These are phyloP conservation scores for Podospora sp. DNA, from an alignment of 495 filamentous ascomycete genomes.

Conservation along the genomic window DNA sequence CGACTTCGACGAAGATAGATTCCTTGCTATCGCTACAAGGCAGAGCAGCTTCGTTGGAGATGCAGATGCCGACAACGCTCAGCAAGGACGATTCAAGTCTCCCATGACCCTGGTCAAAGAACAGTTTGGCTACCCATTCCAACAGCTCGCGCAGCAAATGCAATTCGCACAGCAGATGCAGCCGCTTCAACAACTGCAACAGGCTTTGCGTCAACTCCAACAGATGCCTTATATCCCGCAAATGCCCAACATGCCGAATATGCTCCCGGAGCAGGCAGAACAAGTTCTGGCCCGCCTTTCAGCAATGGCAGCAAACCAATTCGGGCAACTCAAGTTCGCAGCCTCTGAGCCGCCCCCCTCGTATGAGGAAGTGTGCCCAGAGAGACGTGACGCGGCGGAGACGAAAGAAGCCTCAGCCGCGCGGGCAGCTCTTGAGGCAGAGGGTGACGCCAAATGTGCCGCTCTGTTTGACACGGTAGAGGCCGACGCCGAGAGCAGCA, in stretches of 20 bases:
- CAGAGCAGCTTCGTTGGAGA: constrained; percentile 25
- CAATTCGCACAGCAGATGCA: constrained; percentile 36
- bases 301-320: constrained; percentile 64
- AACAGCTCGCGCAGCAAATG: constrained; percentile 70
- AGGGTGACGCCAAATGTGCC: constrained; percentile 69
- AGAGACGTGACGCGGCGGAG: constrained; percentile 36
- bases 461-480: constrained; percentile 51
- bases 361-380: constrained; percentile 79
- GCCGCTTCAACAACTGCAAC: constrained; percentile 28
- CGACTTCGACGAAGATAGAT: not conserved
- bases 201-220: constrained; percentile 26
- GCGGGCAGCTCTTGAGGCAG: constrained; percentile 64
- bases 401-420: constrained; percentile 64
- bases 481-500: constrained; percentile 6
- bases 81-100: constrained; percentile 58
- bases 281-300: constrained; percentile 70
- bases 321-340: constrained; percentile 21
- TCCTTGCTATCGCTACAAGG: not conserved
- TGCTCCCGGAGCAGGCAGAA: constrained; percentile 70
- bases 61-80: constrained; percentile 20
- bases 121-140: constrained; percentile 74
- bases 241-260: constrained; percentile 51
- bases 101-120: constrained; percentile 75
- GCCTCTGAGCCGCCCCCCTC: constrained; percentile 63
- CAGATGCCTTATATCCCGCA: constrained; percentile 32